Evolutionary conservation across 2,329 filamentous ascomycete genomes (phyloP).

Genomic region (Colletotrichum paranaense): DNA sequence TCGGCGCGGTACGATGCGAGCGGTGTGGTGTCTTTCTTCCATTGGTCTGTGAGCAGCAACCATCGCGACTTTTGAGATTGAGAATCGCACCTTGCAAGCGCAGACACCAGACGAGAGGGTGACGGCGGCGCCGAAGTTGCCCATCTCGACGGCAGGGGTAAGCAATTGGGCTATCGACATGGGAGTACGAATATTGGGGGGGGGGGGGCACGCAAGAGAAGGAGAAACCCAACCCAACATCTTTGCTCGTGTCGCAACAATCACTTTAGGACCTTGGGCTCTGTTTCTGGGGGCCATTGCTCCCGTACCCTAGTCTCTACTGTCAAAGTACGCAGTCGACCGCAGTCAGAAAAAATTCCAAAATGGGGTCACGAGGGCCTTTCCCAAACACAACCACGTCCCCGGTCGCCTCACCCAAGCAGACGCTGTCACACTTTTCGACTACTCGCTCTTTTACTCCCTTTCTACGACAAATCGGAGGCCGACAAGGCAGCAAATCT

Average conservation of each 20-base stretch:
- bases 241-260: neutral
- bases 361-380: constrained; percentile 31
- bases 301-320: constrained; percentile 2
- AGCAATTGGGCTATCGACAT: neutral
- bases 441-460: neutral
- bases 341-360: neutral
- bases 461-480: constrained; percentile 14
- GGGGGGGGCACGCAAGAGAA: neutral
- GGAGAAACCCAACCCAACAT: neutral
- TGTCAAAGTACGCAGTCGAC: too few species aligned
- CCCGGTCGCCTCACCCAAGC: neutral
- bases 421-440: neutral
- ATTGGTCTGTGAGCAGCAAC: neutral
- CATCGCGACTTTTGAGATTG: neutral
- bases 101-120: neutral
- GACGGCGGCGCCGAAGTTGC: constrained; percentile 21
- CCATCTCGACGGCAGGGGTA: neutral
- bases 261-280: neutral
- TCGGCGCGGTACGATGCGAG: neutral
- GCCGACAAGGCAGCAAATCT: constrained; percentile 10
- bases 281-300: neutral
- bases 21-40: constrained; percentile 2
- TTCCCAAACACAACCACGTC: constrained; percentile 31
- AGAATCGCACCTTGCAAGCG: neutral
- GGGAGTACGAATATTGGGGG: neutral